Evolutionary conservation across 208 protist species (phyloP), one percentile per base, ranked within the genome.

Genomic region (Zelonia costaricensis): DNA sequence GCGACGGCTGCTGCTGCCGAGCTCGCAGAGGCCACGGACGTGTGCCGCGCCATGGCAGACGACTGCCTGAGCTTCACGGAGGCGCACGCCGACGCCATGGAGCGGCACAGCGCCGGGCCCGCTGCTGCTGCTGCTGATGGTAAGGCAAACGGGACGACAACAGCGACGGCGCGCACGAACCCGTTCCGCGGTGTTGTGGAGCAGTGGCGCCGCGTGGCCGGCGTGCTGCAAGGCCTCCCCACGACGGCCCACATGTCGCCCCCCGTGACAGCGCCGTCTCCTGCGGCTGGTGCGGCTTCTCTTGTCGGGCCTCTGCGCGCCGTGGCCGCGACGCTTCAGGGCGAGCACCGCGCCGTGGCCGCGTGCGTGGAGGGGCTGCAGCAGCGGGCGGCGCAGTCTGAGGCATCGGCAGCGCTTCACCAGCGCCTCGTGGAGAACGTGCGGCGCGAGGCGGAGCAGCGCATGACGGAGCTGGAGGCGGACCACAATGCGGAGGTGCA

Each of bases 381-480:
- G 51, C 55, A 60, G 55, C 16, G 20, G n/a, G 13, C 40, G 54
- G 27, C 38, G 18, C 7, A 9, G 13, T 12, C 15, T 4, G 22
- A 18, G 5, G 56, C 22, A 35, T 3, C 30, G n/a, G 33, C 46
- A 0, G 16, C 16, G 15, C 25, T 23, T 2, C 48, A 56, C 0
- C 28, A 53, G 38, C 45, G 57, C 0, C 18, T 48, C 3, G 42
- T 52, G 4, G 56, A 47, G 33, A 20, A 43, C 7, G 35, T 58
- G 25, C 66, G 62, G 15, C 56, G 54, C 0, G 72, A 66, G 31
- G 53, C 69, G 30, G 43, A 68, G 48, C 51, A 58, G 1, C 68
- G 65, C 23, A 28, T 82, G 0, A 35, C 42, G 30, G 82, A 82
- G 63, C 25, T 82, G 18, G 69, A 78, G 49, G 72, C 73, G 30